A percentile compares a stretch with the other conserved stretches of the same genome.
phyloP scores from a whole-genome alignment of 2,329 filamentous ascomycete genomes.

The Aureobasidium sp. region DNA sequence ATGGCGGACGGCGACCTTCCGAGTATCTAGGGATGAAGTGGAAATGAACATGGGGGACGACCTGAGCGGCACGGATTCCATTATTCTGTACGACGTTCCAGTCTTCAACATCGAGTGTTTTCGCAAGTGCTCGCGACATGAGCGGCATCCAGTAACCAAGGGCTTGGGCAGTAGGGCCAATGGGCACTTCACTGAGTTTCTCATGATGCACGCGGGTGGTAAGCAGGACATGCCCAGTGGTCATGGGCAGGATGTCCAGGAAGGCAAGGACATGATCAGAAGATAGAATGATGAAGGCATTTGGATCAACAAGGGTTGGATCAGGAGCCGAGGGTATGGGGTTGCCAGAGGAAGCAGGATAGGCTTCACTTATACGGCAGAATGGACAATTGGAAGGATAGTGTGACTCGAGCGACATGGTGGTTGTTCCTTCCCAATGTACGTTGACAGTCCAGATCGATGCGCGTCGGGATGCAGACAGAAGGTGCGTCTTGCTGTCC shows the following conservation, averaged over 20 bases:
- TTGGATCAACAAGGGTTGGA: constrained; percentile 28
- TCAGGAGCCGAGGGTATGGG: constrained; percentile 28
- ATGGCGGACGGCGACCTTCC: constrained; percentile 36
- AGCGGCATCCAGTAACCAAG: constrained; percentile 56
- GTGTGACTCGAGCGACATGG: constrained; percentile 20
- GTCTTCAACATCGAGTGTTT: constrained; percentile 64
- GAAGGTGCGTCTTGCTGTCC: not conserved
- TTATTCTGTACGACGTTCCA: constrained; percentile 99
- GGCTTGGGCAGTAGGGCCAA: constrained; percentile 20
- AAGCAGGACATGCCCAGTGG: constrained; percentile 74
- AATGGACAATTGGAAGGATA: constrained; percentile 49
- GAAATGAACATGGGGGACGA: constrained; percentile 90
- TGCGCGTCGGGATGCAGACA: not conserved
- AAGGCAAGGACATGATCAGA: constrained; percentile 76
- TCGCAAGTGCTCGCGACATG: constrained; percentile 63
- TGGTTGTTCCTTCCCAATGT: not conserved
- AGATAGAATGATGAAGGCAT: constrained; percentile 61
- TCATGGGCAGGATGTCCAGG: constrained; percentile 86
- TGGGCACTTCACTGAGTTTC: constrained; percentile 63
- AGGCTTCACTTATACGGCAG: constrained; percentile 50
- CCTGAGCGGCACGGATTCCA: constrained; percentile 77
- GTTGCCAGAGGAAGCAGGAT: constrained; percentile 33
- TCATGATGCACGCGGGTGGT: constrained; percentile 69
- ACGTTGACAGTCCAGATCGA: not conserved
- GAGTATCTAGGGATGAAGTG: constrained; percentile 76